phyloP scores from a whole-genome alignment of 352 stramenopile genomes.

The Phytophthora europaea region DNA sequence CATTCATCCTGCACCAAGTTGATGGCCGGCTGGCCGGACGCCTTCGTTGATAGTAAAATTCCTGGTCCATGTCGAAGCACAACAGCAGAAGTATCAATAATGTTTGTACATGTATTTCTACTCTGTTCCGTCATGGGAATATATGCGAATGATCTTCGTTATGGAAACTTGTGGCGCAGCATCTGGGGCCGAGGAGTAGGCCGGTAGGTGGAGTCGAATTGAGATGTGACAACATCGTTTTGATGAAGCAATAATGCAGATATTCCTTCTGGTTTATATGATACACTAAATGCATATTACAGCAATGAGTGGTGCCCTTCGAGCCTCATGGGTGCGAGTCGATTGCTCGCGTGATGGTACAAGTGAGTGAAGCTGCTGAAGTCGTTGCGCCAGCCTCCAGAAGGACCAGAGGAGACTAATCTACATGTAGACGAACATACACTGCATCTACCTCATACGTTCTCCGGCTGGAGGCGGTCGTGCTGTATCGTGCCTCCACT shows the following conservation, averaged over 20 bases:
- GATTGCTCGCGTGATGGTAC: no score
- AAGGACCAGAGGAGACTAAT: slow-evolving; percentile 13
- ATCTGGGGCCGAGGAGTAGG: no score
- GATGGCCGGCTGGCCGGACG: neutral
- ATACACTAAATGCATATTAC: no score
- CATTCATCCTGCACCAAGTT: neutral
- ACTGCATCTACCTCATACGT: slow-evolving; percentile 11
- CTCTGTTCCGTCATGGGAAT: no score
- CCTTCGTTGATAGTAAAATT: neutral
- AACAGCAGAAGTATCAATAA: no score
- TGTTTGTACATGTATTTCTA: no score
- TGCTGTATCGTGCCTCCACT: slow-evolving; percentile 34
- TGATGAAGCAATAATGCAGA: slow-evolving; percentile 33
- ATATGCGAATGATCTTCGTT: no score
- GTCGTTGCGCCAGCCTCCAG: no score
- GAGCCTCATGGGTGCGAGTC: slow-evolving; percentile 18
- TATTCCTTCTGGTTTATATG: slow-evolving; percentile 33
- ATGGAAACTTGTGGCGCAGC: no score
- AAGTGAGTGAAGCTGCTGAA: no score
- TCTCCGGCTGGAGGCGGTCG: slow-evolving; percentile 4
- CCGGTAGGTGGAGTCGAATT: no score
- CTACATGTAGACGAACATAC: neutral
- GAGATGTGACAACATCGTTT: slow-evolving; percentile 51
- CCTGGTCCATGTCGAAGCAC: neutral
- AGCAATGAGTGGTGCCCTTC: slow-evolving; percentile 21